phyloP scores from a whole-genome alignment of 2,329 filamentous ascomycete species.

The Colletotrichum chlorophyti region DNA sequence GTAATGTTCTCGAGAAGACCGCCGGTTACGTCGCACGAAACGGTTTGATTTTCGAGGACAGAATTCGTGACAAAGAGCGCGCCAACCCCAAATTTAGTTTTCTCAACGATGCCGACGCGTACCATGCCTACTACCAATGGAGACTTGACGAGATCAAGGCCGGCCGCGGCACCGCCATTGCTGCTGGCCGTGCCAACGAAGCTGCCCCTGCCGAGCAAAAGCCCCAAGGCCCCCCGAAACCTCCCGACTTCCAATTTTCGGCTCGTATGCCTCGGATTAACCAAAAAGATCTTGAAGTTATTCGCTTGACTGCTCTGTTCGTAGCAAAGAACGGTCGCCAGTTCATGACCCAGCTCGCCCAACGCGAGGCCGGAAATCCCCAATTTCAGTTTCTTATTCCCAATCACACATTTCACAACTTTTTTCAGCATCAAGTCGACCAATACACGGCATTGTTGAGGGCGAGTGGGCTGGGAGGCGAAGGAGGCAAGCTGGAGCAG shows the following conservation, averaged over 20 bases:
- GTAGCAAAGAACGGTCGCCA: conserved; percentile 91
- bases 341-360: conserved; percentile 89
- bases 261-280: conserved; percentile 97
- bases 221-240: conserved; percentile 82
- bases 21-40: conserved; percentile 85
- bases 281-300: conserved; percentile 83
- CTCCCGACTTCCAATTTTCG: conserved; percentile 89
- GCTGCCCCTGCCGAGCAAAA: conserved; percentile 61
- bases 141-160: conserved; percentile 84
- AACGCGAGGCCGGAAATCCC: conserved; percentile 87
- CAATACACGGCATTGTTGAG: conserved; percentile 87
- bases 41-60: conserved; percentile 76
- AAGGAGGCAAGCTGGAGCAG: conserved; percentile 72
- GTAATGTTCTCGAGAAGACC: conserved; percentile 88
- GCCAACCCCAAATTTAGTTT: conserved; percentile 93
- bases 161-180: conserved; percentile 80
- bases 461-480: conserved; percentile 70
- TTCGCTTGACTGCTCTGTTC: conserved; percentile 84
- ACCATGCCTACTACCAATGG: conserved; percentile 90
- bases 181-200: conserved; percentile 76
- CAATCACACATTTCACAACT: conserved; percentile 95
- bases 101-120: conserved; percentile 79
- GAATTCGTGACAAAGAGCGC: conserved; percentile 84
- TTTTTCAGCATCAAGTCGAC: conserved; percentile 90
- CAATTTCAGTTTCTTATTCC: conserved; percentile 97